Conservation (phyloP, 2,329 filamentous ascomycete species). For the Verticillium dahliae region DNA sequence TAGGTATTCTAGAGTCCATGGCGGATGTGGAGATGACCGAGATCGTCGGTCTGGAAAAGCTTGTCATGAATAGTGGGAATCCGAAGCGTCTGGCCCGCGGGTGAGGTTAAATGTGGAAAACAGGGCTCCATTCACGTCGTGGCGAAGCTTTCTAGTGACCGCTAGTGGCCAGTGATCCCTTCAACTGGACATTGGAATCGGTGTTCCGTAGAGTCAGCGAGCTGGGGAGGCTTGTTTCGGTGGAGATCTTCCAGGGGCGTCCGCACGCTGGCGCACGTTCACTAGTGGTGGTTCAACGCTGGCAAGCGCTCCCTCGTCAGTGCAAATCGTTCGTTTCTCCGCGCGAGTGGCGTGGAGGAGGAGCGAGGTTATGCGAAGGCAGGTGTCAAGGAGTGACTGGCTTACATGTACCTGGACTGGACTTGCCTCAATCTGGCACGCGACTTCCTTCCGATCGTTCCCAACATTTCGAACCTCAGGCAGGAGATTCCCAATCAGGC, state of each 20-base stretch:
- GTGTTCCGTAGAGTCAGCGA: background rate
- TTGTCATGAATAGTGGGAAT: background rate
- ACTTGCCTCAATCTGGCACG: too few species aligned
- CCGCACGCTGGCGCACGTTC: background rate
- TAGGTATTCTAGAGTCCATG: background rate
- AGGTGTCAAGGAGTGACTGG: too few species aligned
- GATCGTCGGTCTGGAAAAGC: background rate
- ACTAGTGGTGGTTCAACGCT: too few species aligned
- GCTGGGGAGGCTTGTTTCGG: background rate
- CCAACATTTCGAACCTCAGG: too few species aligned
- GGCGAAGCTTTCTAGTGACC: slow-evolving; percentile 2
- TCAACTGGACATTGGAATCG: background rate
- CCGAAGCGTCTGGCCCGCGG: background rate
- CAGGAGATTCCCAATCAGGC: background rate
- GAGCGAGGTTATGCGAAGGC: too few species aligned
- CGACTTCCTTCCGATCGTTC: too few species aligned
- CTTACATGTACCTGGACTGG: too few species aligned
- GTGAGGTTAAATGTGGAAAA: background rate
- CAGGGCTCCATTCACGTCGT: background rate
- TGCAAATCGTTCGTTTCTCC: too few species aligned
- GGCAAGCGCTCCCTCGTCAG: too few species aligned
- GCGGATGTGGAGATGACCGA: background rate
- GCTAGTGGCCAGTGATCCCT: background rate
- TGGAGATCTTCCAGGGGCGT: background rate
- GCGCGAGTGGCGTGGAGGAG: too few species aligned